Evolutionary conservation across 2,329 filamentous ascomycete genomes (phyloP), one percentile per base, ranked within the genome.

Genomic region (Diatrype stigma): DNA sequence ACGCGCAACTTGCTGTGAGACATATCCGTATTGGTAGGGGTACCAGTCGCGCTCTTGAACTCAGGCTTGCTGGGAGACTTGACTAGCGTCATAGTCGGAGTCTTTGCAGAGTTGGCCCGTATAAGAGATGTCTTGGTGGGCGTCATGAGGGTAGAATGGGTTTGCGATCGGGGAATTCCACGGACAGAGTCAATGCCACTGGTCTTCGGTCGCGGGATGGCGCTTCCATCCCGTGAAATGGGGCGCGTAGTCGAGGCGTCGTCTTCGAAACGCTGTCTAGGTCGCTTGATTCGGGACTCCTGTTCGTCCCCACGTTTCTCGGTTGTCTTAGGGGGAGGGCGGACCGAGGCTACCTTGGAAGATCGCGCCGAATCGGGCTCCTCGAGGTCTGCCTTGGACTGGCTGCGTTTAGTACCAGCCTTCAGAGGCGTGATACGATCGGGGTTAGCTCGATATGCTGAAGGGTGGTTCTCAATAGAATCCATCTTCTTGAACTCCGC

Each of bases 401-500:
- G 70, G 38, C 62, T 66, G 14, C 65, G 64, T 51, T 69, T 69
- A 49, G 66, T 50, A 49, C 62, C 56, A 11, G 63, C 60, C 49
- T 73, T 85, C 40, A 72, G 66, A 10, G 82, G 80, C n/a, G 80
- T 78, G 56, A 75, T 69, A 8, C 78, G 77, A 34, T 69, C 76
- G 4, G 76, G 70, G 53, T 81, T 76, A 21, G 79, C 79, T 55
- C 89, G 80, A 73, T 86, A 94, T 16, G 86, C 82, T 11, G 92
- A 96, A 8, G 90, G 79, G 66, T 96, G 92, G 55, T 86, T 86
- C 42, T 84, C 89, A 64, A 97, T 96, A 2, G 92, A 96, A 67
- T 96, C 91, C 93, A 97, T 96, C 76, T 96, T 97, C 72, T 90
- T 90, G 73, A 97, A 96, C 63, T 93, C 82, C 46, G 86, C 84